Evolutionary conservation across 306 rosid genomes (phyloP).

Genomic region (Gleditsia sinensis): DNA sequence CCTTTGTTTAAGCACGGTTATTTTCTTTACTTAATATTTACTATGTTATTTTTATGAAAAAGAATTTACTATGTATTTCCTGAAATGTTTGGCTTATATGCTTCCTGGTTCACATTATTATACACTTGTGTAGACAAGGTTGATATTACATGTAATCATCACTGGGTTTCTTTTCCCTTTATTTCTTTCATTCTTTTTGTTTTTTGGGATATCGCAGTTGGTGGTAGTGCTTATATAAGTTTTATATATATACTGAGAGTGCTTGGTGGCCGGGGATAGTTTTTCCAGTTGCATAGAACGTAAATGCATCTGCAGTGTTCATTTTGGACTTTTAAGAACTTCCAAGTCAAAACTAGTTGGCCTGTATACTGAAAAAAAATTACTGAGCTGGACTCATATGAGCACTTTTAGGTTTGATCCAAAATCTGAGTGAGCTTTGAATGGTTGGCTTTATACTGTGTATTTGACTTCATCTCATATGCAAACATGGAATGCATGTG

Average conservation of each 20-base stretch:
- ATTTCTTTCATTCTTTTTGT: neutral
- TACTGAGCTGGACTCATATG: constrained; percentile 1
- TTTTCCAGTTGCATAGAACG: neutral
- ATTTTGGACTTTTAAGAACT: neutral
- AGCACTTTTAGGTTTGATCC: constrained; percentile 15
- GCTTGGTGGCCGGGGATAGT: neutral
- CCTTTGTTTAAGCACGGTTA: neutral
- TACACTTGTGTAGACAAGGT: neutral
- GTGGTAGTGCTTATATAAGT: neutral
- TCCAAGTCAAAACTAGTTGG: constrained; percentile 12
- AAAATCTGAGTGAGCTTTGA: constrained; percentile 26
- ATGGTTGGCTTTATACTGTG: constrained; percentile 17
- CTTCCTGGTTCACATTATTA: neutral
- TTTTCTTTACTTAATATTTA: neutral
- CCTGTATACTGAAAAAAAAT: neutral
- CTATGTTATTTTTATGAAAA: constrained; percentile 19
- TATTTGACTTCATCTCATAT: neutral
- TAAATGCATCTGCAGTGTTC: neutral
- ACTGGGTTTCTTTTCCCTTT: neutral
- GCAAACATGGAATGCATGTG: neutral
- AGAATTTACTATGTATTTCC: neutral
- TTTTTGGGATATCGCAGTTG: neutral
- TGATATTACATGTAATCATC: constrained; percentile 15
- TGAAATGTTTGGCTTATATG: neutral
- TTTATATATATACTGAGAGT: neutral